phyloP scores from a whole-genome alignment of 139 green algal species.

The Desmodesmus armatus region DNA sequence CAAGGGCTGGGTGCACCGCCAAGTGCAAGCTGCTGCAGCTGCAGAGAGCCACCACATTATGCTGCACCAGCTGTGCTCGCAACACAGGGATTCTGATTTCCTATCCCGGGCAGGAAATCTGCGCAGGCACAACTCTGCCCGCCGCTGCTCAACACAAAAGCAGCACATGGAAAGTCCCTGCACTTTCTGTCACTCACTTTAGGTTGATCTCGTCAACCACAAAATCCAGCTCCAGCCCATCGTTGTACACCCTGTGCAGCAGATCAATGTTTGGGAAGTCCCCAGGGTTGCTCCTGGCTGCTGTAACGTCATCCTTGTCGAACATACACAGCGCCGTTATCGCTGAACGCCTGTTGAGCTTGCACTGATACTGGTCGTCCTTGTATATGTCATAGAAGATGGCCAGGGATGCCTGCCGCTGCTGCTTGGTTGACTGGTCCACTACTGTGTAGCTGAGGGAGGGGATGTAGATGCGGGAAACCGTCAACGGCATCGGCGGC shows the following conservation, averaged over 20 bases:
- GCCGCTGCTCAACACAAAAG: too few relatives aligned
- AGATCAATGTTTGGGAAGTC: conserved; percentile 73
- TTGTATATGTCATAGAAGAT: conserved; percentile 76
- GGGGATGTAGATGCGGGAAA: conserved; percentile 59
- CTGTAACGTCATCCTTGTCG: conserved; percentile 64
- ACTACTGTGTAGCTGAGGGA: conserved; percentile 63
- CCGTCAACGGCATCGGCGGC: conserved; percentile 62
- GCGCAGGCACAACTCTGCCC: too few relatives aligned
- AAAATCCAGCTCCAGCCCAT: conserved; percentile 62
- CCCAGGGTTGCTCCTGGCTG: conserved; percentile 50
- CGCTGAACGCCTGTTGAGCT: conserved; percentile 53
- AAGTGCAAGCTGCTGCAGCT: too few relatives aligned
- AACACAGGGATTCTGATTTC: too few relatives aligned
- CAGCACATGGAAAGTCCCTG: too few relatives aligned
- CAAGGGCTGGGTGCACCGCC: too few relatives aligned
- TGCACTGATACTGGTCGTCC: conserved; percentile 66
- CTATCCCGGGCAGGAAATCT: too few relatives aligned
- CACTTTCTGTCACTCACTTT: too few relatives aligned
- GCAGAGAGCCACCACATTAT: too few relatives aligned
- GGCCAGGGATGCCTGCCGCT: conserved; percentile 61
- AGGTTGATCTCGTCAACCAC: conserved; percentile 58
- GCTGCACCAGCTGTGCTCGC: too few relatives aligned
- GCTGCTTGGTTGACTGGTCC: conserved; percentile 42
- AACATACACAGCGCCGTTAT: conserved; percentile 75
- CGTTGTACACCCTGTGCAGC: conserved; percentile 62